Percentiles rank a stretch among this genome's conserved stretches.
Conservation (phyloP, 352 stramenopile species). For the Phytophthora constricta region DNA sequence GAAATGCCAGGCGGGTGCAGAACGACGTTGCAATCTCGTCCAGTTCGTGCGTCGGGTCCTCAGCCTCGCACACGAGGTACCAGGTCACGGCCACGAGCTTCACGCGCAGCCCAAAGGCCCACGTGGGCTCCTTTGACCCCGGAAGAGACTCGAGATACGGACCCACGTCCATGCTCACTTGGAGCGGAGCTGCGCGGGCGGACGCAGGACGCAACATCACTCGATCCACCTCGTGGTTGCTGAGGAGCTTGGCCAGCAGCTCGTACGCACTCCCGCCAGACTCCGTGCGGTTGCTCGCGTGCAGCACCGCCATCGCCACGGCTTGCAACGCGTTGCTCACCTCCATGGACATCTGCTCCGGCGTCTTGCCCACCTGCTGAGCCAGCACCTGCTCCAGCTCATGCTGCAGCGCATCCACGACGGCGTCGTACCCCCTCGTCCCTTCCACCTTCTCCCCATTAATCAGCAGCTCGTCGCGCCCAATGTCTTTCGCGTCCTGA, state of each 20-base stretch:
- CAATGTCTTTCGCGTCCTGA: constrained; percentile 84
- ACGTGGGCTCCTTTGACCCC: constrained; percentile 29
- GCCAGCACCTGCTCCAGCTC: constrained; percentile 50
- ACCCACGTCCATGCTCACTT: constrained; percentile 65
- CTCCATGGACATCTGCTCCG: constrained; percentile 39
- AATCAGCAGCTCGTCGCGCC: constrained; percentile 75
- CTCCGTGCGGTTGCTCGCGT: constrained; percentile 83
- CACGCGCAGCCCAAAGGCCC: constrained; percentile 71
- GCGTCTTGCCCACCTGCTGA: constrained; percentile 33
- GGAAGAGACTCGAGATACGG: constrained; percentile 44
- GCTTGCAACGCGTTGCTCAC: constrained; percentile 44
- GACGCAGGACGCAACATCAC: constrained; percentile 74
- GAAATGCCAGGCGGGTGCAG: constrained; percentile 65
- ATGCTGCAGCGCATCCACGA: constrained; percentile 53
- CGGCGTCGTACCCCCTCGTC: constrained; percentile 62
- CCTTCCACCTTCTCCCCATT: constrained; percentile 59
- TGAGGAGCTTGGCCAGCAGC: constrained; percentile 65
- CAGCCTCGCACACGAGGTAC: constrained; percentile 75
- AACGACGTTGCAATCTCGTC: constrained; percentile 67
- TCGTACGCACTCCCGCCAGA: constrained; percentile 78
- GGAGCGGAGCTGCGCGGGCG: constrained; percentile 60
- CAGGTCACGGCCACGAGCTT: constrained; percentile 59
- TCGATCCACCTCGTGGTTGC: constrained; percentile 55
- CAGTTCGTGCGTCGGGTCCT: constrained; percentile 68
- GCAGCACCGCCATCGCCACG: constrained; percentile 34